Conservation (phyloP, 2,329 filamentous ascomycete genomes). For the Ophiostoma sp. region DNA sequence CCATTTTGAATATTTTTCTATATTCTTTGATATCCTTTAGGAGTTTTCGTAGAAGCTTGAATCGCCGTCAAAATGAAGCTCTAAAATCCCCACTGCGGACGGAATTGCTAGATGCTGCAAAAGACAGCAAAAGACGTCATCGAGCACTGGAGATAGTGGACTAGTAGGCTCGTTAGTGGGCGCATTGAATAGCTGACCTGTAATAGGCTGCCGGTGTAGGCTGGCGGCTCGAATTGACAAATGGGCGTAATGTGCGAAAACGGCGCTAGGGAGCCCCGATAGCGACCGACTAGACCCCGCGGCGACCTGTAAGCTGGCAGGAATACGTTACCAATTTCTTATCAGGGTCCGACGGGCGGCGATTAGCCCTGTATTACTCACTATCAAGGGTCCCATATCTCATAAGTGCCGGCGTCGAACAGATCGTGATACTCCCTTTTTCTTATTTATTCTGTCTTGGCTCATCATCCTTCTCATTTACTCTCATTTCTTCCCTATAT, state of each 20-base stretch:
- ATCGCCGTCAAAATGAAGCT: constrained; percentile 5
- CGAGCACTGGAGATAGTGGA: not conserved
- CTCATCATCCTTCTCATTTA: not conserved
- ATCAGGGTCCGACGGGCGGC: constrained; percentile 10
- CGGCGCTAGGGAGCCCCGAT: constrained; percentile 3
- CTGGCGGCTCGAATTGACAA: not conserved
- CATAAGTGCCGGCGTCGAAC: not conserved
- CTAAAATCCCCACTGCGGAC: not conserved
- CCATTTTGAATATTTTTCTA: constrained; percentile 8
- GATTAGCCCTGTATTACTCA: constrained; percentile 11
- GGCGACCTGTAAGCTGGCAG: not conserved
- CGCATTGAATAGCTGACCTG: not conserved
- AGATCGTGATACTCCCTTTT: not conserved
- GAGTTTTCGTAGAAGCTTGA: not conserved
- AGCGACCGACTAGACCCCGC: not conserved
- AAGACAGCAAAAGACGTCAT: not conserved
- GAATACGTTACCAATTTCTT: not conserved
- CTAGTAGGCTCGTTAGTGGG: not conserved
- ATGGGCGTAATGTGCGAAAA: constrained; percentile 5
- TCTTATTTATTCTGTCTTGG: not conserved
- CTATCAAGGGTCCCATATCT: not conserved
- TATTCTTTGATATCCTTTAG: not conserved
- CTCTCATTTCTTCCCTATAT: not conserved
- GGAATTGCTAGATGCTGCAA: not conserved
- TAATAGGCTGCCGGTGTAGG: not conserved